Percentiles rank a stretch among this genome's conserved stretches.
Conservation (phyloP, 2,329 filamentous ascomycete genomes). For the Xylaria multiplex region DNA sequence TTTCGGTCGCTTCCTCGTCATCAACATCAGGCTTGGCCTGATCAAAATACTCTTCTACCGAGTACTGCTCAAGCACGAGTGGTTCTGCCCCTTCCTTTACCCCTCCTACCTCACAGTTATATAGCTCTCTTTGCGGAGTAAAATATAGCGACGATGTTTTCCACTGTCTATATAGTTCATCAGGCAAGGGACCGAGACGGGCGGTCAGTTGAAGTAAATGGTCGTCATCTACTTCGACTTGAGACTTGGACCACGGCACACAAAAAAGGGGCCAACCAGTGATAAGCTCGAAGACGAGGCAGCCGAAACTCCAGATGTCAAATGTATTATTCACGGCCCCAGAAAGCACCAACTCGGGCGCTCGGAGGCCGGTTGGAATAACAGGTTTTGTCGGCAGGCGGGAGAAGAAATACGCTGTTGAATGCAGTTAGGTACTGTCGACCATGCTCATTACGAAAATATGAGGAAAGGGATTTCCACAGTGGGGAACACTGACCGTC, state of each 20-base stretch:
- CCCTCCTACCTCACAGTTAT: constrained; percentile 43
- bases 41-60: constrained; percentile 46
- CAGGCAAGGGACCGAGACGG: constrained; percentile 35
- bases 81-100: constrained; percentile 37
- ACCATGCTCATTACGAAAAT: background rate
- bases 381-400: constrained; percentile 41
- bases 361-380: constrained; percentile 43
- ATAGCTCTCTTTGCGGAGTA: constrained; percentile 41
- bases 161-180: constrained; percentile 32
- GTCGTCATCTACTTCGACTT: constrained; percentile 34
- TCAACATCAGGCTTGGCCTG: constrained; percentile 39
- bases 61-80: constrained; percentile 40
- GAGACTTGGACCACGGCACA: constrained; percentile 26
- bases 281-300: constrained; percentile 47
- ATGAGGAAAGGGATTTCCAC: background rate
- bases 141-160: constrained; percentile 44
- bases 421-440: background rate
- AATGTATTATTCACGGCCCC: constrained; percentile 38
- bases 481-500: constrained; percentile 41
- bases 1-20: constrained; percentile 40
- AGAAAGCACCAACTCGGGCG: constrained; percentile 46
- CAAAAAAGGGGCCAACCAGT: constrained; percentile 47
- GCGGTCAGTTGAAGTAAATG: constrained; percentile 23
- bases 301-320: constrained; percentile 49
- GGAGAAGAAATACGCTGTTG: constrained; percentile 38